Conservation (phyloP, 352 stramenopile genomes). For the Phytophthora litchii region DNA sequence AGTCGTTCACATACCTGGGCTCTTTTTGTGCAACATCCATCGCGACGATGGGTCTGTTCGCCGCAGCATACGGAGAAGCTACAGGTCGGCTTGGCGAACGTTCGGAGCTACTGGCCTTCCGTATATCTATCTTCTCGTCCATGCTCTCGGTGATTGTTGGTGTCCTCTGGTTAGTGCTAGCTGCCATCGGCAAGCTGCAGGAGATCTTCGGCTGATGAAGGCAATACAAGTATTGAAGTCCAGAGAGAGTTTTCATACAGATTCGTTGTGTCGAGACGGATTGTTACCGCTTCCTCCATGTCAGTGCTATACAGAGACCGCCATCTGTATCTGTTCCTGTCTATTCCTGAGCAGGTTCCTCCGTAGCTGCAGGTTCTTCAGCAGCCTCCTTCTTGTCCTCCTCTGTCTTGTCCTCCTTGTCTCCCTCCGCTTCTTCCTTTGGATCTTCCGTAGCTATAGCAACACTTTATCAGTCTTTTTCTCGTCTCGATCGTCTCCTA, state of each 20-base stretch:
- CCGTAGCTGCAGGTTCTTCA: constrained; percentile 18
- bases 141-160: constrained; percentile 86
- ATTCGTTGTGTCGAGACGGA: constrained; percentile 22
- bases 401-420: not conserved
- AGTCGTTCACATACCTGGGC: constrained; percentile 87
- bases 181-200: constrained; percentile 76
- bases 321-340: constrained; percentile 14
- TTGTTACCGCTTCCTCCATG: constrained; percentile 24
- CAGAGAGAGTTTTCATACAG: constrained; percentile 35
- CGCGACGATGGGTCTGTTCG: constrained; percentile 91
- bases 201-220: constrained; percentile 71
- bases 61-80: constrained; percentile 81
- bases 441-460: constrained; percentile 26
- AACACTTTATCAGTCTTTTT: not conserved
- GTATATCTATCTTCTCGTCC: constrained; percentile 84
- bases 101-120: constrained; percentile 77
- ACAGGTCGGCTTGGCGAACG: constrained; percentile 71
- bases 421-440: constrained; percentile 22
- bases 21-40: constrained; percentile 91
- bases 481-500: constrained; percentile 4
- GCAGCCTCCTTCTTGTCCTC: constrained; percentile 1
- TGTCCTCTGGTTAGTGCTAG: constrained; percentile 82
- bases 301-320: no score
- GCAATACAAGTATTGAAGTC: constrained; percentile 32
- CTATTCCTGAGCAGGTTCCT: constrained; percentile 38